Conservation (phyloP, 441 rosid genomes). For the Populus hybrid region DNA sequence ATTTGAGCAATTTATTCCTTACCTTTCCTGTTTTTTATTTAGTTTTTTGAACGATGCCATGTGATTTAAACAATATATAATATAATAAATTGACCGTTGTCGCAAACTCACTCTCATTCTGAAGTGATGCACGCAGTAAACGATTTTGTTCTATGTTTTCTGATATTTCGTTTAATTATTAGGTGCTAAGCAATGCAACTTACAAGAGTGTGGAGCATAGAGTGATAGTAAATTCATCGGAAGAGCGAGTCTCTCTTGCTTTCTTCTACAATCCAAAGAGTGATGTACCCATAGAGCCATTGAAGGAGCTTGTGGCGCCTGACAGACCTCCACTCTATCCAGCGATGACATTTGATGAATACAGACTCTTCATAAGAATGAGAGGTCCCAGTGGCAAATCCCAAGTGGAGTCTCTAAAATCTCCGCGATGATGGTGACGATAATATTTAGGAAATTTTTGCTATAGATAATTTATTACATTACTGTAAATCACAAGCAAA, state of each 20-base stretch:
- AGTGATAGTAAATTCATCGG: slow-evolving; percentile 65
- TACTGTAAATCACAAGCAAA: too few species aligned
- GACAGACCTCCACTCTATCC: slow-evolving; percentile 57
- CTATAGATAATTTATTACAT: too few species aligned
- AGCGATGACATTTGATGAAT: slow-evolving; percentile 77
- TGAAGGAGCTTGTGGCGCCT: slow-evolving; percentile 52
- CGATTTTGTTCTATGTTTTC: neutral
- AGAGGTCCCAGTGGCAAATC: slow-evolving; percentile 76
- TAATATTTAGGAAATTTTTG: too few species aligned
- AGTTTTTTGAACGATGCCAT: neutral
- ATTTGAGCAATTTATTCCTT: neutral
- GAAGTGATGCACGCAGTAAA: too few species aligned
- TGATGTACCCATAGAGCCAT: slow-evolving; percentile 64
- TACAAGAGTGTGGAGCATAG: slow-evolving; percentile 94
- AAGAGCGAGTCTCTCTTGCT: slow-evolving; percentile 76
- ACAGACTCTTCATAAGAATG: slow-evolving; percentile 63
- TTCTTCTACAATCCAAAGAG: slow-evolving; percentile 88
- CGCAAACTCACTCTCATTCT: neutral
- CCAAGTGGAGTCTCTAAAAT: slow-evolving; percentile 62
- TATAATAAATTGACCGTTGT: neutral
- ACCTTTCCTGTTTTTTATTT: neutral
- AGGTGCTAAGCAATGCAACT: slow-evolving; percentile 74
- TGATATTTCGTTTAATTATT: slow-evolving; percentile 5
- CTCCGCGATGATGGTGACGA: neutral
- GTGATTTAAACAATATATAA: neutral